Evolutionary conservation across 225 moss, liverwort and hornwort species (phyloP).

Genomic region (Physcomitrium patens): DNA sequence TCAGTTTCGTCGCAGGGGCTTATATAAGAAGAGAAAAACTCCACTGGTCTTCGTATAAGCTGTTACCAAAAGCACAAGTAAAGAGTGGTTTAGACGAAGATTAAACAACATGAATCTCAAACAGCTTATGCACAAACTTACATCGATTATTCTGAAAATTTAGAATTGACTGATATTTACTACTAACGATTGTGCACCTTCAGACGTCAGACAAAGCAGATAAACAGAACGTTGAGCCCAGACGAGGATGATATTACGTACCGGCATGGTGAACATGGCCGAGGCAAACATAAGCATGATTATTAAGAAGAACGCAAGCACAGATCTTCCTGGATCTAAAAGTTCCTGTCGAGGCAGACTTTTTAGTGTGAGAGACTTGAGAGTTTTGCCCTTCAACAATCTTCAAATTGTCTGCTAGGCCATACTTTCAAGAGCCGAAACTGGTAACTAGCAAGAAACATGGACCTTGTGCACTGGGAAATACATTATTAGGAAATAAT

Average conservation of each 20-base stretch:
- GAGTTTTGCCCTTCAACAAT: background rate
- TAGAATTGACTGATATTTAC: background rate
- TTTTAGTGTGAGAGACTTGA: conserved; percentile 7
- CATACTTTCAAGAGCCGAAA: conserved; percentile 5
- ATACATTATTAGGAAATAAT: conserved; percentile 12
- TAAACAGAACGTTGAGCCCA: background rate
- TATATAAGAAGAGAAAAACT: conserved; percentile 41
- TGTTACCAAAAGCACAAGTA: conserved; percentile 6
- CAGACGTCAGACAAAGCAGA: background rate
- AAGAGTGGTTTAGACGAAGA: background rate
- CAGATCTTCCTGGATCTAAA: conserved; percentile 29
- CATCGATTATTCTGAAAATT: background rate
- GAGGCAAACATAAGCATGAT: conserved; percentile 48
- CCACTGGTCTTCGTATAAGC: conserved; percentile 49
- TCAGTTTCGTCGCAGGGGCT: conserved; percentile 36
- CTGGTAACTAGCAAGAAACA: background rate
- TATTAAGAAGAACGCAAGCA: conserved; percentile 39
- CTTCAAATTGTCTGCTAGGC: background rate
- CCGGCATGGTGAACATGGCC: conserved; percentile 52
- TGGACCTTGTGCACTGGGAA: conserved; percentile 4
- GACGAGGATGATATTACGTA: conserved; percentile 24
- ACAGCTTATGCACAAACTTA: background rate
- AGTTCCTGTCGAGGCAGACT: conserved; percentile 35
- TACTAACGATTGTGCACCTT: background rate
- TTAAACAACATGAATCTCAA: too few species aligned